Base-by-base conservation (phyloP, 179 eudicot species). In the Corrigiola litoralis region DNA sequence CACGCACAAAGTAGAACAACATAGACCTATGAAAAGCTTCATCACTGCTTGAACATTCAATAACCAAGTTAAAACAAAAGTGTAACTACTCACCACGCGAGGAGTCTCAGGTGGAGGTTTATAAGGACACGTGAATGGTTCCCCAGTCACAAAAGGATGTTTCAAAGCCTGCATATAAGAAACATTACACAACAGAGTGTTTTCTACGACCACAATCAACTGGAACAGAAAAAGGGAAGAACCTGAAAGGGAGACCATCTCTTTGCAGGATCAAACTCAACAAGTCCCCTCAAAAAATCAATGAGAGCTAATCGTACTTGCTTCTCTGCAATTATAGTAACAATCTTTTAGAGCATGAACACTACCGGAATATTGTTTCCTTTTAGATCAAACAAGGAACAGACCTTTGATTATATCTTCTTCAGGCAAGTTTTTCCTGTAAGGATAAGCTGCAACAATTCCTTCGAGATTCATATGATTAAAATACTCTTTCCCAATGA, bases 241-340 rank as follows among this genome's bases (percentile, higher is more conserved):
- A 94, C 99, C 99, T 94, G 99, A 76, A 83, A 57, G 21, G 99
- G 99, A 7, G 97, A 90, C 99, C 99, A 94, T 61, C 99, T 81
- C 74, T 88, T 94, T 48, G 82, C 82, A 63, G 99, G 99, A 81
- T 94, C 99, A 74, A 94, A 90, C 77, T 88, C 97, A 51, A 94
- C 90, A 65, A 94, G 99, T 52, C 99, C 99, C 83, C 87, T 86
- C 73, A 94, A 78, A 72, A 94, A 94, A 85, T 94, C 99, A 74
- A 82, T 72, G 65, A 94, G 84, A 27, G 99, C 85, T 64, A 85
- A 77, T 36, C 95, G 83, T 57, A 76, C 58, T 80, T 86, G 88
- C 70, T 73, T 79, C 76, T 94, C 99, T 94, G 97, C 52, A 80
- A 65, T 29, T 17, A 66, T 21, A 29, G 5, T 18, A n/a, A 18